Evolutionary conservation across 768 basidiomycete species (phyloP), one percentile per base, ranked within the genome.

Genomic region (Kwoniella mangroviensis): DNA sequence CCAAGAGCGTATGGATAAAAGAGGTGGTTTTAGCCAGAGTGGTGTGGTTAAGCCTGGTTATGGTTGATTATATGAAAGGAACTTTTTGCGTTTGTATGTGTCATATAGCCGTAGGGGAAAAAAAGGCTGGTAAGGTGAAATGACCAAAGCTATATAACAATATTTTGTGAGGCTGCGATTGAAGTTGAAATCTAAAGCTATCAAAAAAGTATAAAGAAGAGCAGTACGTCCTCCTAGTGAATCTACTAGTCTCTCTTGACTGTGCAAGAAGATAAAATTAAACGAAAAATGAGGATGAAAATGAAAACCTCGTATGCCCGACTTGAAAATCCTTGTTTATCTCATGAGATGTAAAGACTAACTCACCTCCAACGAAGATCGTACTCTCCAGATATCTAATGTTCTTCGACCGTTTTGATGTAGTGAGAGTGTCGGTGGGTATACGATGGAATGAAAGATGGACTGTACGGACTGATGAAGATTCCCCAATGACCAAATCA

Each of bases 301-400:
- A 49, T 15, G 45, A 19, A 15, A 49, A 49, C 45, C 45, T 49
- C 43, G 62, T 63, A 59, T 59, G 58, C 58, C 58, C 58, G 10
- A 28, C 22, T 34, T 5, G 45, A 49, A 49, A 49, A 34, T 34
- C 34, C 54, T 28, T 55, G 54, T 28, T 28, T 28, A 22, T 22
- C 54, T 55, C 21, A 12, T 49, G 45, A 49, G 45, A 49, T 12
- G n/a, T n/a, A n/a, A n/a, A n/a, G 21, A 17, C 56, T 19, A 19
- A 59, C 58, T 59, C 58, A 59, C 58, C 58, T 42, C 19, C 7
- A 12, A 12, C 21, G 1, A 22, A 12, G 17, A 21, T 21, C 54
- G 9, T 17, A 17, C 28, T 17, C n/a, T 59, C 45, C 45, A 49
- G 3, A 49, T 49, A 49, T 11, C 40, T 59, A 59, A 1, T 41